Percentiles rank a stretch among this genome's conserved stretches.
These are phyloP conservation scores for Trichoderma polysporum DNA, from an alignment of 2,329 filamentous ascomycete species.

Conservation along the genomic window DNA sequence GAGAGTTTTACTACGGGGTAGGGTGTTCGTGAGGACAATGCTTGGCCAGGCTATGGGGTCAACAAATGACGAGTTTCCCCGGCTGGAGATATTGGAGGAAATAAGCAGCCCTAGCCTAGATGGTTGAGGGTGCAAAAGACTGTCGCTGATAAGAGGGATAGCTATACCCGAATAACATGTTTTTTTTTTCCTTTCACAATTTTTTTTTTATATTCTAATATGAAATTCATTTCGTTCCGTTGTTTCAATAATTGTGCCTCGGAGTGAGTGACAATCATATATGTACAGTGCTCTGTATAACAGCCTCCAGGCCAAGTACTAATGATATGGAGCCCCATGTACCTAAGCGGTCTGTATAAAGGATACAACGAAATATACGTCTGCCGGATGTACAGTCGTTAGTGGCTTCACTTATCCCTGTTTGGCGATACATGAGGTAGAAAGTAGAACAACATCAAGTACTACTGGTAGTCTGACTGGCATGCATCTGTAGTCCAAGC, in stretches of 20 bases:
- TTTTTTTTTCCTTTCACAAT: neutral
- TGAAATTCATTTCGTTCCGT: neutral
- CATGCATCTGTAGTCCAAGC: neutral
- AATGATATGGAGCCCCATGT: neutral
- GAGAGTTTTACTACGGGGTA: neutral
- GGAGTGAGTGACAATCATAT: neutral
- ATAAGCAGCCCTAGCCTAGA: neutral
- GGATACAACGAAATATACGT: neutral
- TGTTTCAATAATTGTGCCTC: neutral
- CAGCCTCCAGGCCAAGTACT: neutral
- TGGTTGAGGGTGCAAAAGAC: slow-evolving; percentile 15
- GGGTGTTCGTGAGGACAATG: neutral
- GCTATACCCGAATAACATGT: slow-evolving; percentile 22
- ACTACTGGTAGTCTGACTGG: neutral
- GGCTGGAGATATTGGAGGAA: neutral
- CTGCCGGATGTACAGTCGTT: slow-evolving; percentile 1
- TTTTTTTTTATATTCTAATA: neutral
- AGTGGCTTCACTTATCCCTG: slow-evolving; percentile 7
- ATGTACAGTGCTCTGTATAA: neutral
- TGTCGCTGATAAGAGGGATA: slow-evolving; percentile 20
- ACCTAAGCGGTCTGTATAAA: neutral
- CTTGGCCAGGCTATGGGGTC: neutral
- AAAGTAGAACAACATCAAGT: neutral
- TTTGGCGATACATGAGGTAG: neutral
- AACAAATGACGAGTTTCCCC: neutral